Conservation (phyloP, 1,284 basidiomycete genomes). For the Cystobasidiaceae sp. region DNA sequence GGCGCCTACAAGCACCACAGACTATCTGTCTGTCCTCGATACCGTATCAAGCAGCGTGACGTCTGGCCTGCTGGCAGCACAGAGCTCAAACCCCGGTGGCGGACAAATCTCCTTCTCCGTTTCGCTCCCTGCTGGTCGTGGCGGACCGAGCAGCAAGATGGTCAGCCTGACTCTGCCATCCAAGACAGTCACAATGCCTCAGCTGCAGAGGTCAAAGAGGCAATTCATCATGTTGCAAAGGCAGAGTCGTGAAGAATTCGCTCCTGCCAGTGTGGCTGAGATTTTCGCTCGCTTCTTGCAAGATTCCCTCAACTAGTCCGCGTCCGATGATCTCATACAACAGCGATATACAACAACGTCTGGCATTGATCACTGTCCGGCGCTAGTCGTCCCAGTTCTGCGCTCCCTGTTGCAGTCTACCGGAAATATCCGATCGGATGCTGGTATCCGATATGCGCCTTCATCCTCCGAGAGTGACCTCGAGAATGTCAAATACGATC, state of each 20-base stretch:
- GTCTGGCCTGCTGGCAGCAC: constrained; percentile 38
- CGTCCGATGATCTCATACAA: neutral
- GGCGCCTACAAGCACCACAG: constrained; percentile 45
- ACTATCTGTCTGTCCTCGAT: constrained; percentile 48
- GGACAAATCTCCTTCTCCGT: constrained; percentile 16
- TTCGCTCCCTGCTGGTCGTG: constrained; percentile 32
- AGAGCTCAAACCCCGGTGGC: constrained; percentile 29
- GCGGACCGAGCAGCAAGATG: constrained; percentile 43
- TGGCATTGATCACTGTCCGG: neutral
- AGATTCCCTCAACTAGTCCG: constrained; percentile 10
- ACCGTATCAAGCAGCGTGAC: constrained; percentile 37
- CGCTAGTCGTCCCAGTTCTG: neutral
- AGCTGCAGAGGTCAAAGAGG: constrained; percentile 77
- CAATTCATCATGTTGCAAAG: constrained; percentile 82
- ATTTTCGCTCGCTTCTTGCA: constrained; percentile 72
- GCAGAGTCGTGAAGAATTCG: constrained; percentile 71
- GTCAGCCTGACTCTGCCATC: constrained; percentile 57
- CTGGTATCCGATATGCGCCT: too few species aligned
- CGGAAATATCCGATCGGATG: too few species aligned
- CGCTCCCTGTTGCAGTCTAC: too few species aligned
- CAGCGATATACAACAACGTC: neutral
- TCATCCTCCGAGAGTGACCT: too few species aligned
- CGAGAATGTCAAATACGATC: too few species aligned
- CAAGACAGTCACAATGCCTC: constrained; percentile 68
- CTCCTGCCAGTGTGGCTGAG: constrained; percentile 62